phyloP scores from a whole-genome alignment of 2,329 filamentous ascomycete species.

The Colletotrichum spinosum region DNA sequence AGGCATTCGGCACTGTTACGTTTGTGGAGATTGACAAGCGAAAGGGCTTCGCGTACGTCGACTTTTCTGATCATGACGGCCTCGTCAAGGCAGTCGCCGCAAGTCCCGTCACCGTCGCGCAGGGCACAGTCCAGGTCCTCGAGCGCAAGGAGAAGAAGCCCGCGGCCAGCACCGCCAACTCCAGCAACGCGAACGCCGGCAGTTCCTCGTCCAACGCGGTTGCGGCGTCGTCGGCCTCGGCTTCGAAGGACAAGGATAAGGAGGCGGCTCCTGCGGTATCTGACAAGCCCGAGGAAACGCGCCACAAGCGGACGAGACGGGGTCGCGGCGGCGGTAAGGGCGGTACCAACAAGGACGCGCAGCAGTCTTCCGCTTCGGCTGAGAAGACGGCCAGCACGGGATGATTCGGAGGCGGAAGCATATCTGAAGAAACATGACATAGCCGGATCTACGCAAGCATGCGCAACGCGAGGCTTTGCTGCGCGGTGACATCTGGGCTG shows the following conservation, averaged over 20 bases:
- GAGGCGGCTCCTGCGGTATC: slow-evolving; percentile 19
- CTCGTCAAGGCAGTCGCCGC: slow-evolving; percentile 84
- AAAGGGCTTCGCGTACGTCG: slow-evolving; percentile 93
- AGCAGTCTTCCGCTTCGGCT: slow-evolving; percentile 16
- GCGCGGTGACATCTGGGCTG: neutral
- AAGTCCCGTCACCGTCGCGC: slow-evolving; percentile 84
- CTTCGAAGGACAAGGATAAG: slow-evolving; percentile 20
- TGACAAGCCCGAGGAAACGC: slow-evolving; percentile 40
- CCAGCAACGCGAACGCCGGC: slow-evolving; percentile 17
- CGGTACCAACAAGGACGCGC: slow-evolving; percentile 31
- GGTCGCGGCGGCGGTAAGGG: slow-evolving; percentile 40
- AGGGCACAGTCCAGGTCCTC: slow-evolving; percentile 87
- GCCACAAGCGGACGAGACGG: slow-evolving; percentile 41
- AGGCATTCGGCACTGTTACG: slow-evolving; percentile 77
- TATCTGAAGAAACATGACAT: neutral
- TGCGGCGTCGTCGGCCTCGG: slow-evolving; percentile 10
- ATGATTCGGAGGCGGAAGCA: slow-evolving; percentile 13
- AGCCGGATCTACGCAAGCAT: neutral
- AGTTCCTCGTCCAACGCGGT: slow-evolving; percentile 16
- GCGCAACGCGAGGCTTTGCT: neutral
- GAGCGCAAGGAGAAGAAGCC: slow-evolving; percentile 77
- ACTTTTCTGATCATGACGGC: slow-evolving; percentile 80
- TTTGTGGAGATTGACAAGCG: slow-evolving; percentile 94
- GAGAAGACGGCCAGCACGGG: slow-evolving; percentile 32
- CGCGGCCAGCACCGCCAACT: slow-evolving; percentile 34